These are phyloP conservation scores for Boletus reticulatus DNA, from an alignment of 768 basidiomycete species.

Conservation along the genomic window DNA sequence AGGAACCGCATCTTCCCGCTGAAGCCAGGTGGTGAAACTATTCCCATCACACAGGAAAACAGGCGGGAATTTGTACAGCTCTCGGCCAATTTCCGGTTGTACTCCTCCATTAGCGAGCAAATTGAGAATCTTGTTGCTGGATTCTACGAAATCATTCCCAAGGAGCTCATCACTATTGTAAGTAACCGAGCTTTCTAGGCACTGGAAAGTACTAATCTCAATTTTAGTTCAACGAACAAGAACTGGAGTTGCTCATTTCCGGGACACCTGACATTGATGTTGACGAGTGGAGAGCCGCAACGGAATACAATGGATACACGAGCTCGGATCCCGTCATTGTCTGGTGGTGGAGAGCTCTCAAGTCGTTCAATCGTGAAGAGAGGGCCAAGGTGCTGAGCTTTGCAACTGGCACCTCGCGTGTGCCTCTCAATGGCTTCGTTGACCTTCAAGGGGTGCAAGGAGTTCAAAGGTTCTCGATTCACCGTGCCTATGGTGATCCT, in stretches of 20 bases:
- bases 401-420: constrained; percentile 89
- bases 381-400: constrained; percentile 96
- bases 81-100: constrained; percentile 90
- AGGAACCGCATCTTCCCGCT: constrained; percentile 84
- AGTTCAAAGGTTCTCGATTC: constrained; percentile 92
- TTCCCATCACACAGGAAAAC: constrained; percentile 95
- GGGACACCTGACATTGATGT: constrained; percentile 99
- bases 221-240: constrained; percentile 86
- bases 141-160: constrained; percentile 97
- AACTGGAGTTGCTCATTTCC: constrained; percentile 90
- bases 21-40: constrained; percentile 79
- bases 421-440: constrained; percentile 91
- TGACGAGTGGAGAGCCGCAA: constrained; percentile 94
- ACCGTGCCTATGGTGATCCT: constrained; percentile 85
- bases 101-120: constrained; percentile 94
- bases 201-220: constrained; percentile 3
- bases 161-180: constrained; percentile 91
- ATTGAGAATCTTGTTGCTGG: constrained; percentile 87
- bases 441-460: constrained; percentile 96
- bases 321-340: constrained; percentile 93
- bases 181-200: constrained; percentile 28
- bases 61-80: constrained; percentile 94
- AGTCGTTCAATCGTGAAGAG: constrained; percentile 96
- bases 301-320: constrained; percentile 86
- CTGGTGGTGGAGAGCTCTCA: constrained; percentile 99